Base-by-base conservation (phyloP, 139 green algal genomes). In the Zygnema cylindricum region DNA sequence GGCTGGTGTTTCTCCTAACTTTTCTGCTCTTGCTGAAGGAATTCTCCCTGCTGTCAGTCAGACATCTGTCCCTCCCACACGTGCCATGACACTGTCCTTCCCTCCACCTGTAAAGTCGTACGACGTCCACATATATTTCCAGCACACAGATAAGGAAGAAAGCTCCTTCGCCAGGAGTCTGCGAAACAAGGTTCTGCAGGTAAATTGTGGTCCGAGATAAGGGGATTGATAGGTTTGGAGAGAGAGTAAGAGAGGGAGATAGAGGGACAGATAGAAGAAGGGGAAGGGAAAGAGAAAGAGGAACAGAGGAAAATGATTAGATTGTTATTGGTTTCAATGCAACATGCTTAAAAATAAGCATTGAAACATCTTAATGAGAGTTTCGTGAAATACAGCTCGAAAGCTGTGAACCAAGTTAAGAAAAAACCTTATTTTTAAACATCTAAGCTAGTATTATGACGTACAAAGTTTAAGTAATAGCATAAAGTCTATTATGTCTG, bases 111-210 rank as follows among this genome's bases (percentile, higher is more conserved):
- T 79, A 43, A 79, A 79, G 71, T 85, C 77, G 7, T 85, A 85
- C 38, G 77, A 85, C 36, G 22, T 54, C 21, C 77, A 85, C 77
- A 41, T 85, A 21, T 85, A 85, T 55, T 85, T 85, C 11, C 36
- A 77, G 41, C 77, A 85, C 41, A 36, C 54, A 16, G 57, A 85
- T 55, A 7, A 16, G 11, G 3, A 36, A 21, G 7, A 43, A 23
- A 69, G 21, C 11, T 2, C 77, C 11, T 85, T 54, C 77, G 77
- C 77, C 21, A 49, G 36, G 11, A 54, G 35, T n/a, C 22, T 85
- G 32, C 77, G 77, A 49, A 23, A 85, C 11, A 23, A 85, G 3
- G 36, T 85, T 23, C 2, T 85, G 41, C 79, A 63, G 49, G 49
- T 63, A 63, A 25, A 63, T 16, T 63, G 49, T 63, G 7, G 7